Evolutionary conservation across 129 eudicot species (phyloP).

Genomic region (Helianthus annuus): HanXRQr2.0-SUNRISE NC_035436.2:184160607-184161106

Average conservation of each 20-base stretch:
- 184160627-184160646: slow-evolving; percentile 69
- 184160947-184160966: slow-evolving; percentile 26
- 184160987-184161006: too few species aligned
- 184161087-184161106: too few species aligned
- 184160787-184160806: slow-evolving; percentile 17
- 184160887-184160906: slow-evolving; percentile 87
- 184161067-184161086: too few species aligned
- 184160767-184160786: slow-evolving; percentile 41
- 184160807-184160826: slow-evolving; percentile 35
- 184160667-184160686: slow-evolving; percentile 1
- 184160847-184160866: slow-evolving; percentile 70
- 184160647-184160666: slow-evolving; percentile 44
- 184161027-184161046: too few species aligned
- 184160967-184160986: too few species aligned
- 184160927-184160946: slow-evolving; percentile 63
- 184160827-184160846: slow-evolving; percentile 80
- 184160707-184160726: slow-evolving; percentile 26
- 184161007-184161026: too few species aligned
- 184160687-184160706: too few species aligned
- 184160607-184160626: slow-evolving; percentile 70
- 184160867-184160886: slow-evolving; percentile 78
- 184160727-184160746: slow-evolving; percentile 93
- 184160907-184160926: slow-evolving; percentile 70
- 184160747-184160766: slow-evolving; percentile 80
- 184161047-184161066: too few species aligned